Evolutionary conservation across 345 rosid species (phyloP).

Genomic region (Eucalyptus camaldulensis): DNA sequence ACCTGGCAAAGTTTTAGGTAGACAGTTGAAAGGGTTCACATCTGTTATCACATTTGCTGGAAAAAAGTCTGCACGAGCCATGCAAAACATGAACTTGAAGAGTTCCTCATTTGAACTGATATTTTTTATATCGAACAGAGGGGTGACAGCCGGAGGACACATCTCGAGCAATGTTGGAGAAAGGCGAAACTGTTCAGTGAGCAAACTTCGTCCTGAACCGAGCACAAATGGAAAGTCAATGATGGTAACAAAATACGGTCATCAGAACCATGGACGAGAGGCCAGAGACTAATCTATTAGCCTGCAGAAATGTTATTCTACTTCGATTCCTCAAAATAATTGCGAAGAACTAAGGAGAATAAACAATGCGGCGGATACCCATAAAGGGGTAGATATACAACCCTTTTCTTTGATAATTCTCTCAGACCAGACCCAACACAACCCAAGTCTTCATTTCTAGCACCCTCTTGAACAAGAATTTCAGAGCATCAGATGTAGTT

Average conservation of each 20-base stretch:
- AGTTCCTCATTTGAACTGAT: no score
- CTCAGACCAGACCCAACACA: background rate
- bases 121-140: no score
- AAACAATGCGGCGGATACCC: background rate
- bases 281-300: background rate
- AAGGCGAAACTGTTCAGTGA: background rate
- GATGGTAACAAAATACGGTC: background rate
- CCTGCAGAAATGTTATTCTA: background rate
- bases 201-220: background rate
- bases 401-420: background rate
- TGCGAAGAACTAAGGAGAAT: background rate
- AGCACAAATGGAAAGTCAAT: background rate
- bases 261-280: background rate
- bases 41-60: constrained; percentile 8
- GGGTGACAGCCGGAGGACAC: background rate
- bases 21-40: background rate
- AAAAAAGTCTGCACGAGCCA: background rate
- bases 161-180: background rate
- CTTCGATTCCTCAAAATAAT: background rate
- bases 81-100: background rate
- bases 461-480: background rate
- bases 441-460: background rate
- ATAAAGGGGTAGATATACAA: background rate
- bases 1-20: constrained; percentile 8
- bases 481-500: background rate